Conservation (phyloP, 2,329 filamentous ascomycete species). For the Botrytis aclada region DNA sequence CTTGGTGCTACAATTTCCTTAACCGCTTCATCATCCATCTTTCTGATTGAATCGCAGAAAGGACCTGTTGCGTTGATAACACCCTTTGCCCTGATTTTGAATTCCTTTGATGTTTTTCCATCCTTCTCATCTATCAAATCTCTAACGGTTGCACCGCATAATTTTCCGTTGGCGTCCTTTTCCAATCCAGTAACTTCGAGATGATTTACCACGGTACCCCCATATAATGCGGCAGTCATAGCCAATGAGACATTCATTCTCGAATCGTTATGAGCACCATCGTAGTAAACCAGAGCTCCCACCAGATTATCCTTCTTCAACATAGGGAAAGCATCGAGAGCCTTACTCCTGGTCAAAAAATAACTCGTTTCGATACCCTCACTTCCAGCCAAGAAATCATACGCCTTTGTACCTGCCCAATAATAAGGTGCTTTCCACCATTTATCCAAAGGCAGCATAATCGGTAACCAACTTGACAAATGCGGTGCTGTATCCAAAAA, state of each 20-base stretch:
- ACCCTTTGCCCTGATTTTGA: constrained; percentile 73
- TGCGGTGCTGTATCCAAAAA: constrained; percentile 73
- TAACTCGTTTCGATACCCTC: constrained; percentile 89
- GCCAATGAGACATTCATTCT: constrained; percentile 88
- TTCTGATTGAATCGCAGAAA: constrained; percentile 80
- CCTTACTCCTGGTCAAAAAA: constrained; percentile 82
- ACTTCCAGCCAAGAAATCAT: constrained; percentile 79
- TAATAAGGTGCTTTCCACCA: constrained; percentile 79
- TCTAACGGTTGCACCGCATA: constrained; percentile 71
- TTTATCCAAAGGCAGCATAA: constrained; percentile 71
- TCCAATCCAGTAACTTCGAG: constrained; percentile 73
- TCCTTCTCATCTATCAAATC: constrained; percentile 67
- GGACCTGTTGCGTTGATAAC: constrained; percentile 87
- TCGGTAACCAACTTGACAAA: constrained; percentile 69
- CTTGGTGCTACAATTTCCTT: constrained; percentile 81
- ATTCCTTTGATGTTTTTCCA: constrained; percentile 59
- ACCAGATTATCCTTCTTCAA: constrained; percentile 74
- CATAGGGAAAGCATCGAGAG: constrained; percentile 85
- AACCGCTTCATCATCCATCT: constrained; percentile 71
- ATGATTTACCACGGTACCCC: constrained; percentile 79
- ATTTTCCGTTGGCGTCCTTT: constrained; percentile 68
- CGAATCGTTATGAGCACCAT: constrained; percentile 88
- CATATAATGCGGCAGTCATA: constrained; percentile 85
- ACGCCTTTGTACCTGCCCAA: constrained; percentile 75
- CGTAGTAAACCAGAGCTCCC: constrained; percentile 85